Conservation (phyloP, 805 yeast species). For the Hanseniaspora jakobsenii region DNA sequence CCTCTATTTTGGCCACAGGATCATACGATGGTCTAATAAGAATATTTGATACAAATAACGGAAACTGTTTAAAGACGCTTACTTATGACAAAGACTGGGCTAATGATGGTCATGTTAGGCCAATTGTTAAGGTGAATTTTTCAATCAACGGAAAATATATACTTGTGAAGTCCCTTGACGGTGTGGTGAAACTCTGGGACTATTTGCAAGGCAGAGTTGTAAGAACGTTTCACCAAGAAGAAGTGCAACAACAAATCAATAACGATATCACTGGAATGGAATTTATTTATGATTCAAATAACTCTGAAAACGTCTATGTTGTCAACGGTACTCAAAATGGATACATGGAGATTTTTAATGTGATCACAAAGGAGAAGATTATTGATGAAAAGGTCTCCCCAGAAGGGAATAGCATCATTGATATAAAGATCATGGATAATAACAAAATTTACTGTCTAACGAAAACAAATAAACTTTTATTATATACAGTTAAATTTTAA, state of each 20-base stretch:
- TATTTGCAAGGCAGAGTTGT: conserved; percentile 69
- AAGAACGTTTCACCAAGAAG: conserved; percentile 41
- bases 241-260: conserved; percentile 3
- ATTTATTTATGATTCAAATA: background rate
- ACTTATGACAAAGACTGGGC: conserved; percentile 68
- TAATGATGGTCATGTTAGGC: conserved; percentile 41
- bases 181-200: conserved; percentile 71
- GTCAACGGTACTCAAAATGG: conserved; percentile 12
- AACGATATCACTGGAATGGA: conserved; percentile 9
- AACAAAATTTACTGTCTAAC: conserved; percentile 11
- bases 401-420: background rate
- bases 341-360: conserved; percentile 12
- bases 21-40: conserved; percentile 86
- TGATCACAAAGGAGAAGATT: background rate
- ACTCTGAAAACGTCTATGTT: background rate
- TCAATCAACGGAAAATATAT: conserved; percentile 74
- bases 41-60: conserved; percentile 74
- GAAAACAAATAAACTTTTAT: background rate
- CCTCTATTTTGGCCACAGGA: conserved; percentile 68
- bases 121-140: conserved; percentile 60
- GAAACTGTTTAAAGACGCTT: conserved; percentile 83
- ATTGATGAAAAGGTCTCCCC: background rate
- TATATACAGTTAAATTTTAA: conserved; percentile 9
- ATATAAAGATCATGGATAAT: conserved; percentile 5
- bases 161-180: conserved; percentile 70